Percentiles rank a stretch among this genome's conserved stretches.
Evolutionary conservation across 2,329 filamentous ascomycete species (phyloP).

Genomic region (Ophiocordyceps camponoti-floridani): DNA sequence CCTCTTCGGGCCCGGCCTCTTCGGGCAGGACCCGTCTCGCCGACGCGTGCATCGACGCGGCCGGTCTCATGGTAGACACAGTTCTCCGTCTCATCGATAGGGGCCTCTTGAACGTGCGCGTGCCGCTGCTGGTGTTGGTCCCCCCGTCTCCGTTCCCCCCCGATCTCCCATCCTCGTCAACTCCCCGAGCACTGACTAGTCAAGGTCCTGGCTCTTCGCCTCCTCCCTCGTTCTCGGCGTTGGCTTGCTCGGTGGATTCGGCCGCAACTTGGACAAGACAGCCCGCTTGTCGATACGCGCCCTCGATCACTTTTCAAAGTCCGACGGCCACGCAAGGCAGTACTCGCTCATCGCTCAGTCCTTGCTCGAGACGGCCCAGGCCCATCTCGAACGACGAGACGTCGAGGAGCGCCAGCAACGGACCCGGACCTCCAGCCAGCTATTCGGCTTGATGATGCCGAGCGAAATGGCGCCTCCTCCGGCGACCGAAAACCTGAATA

Average conservation of each 20-base stretch:
- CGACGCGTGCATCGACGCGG: constrained; percentile 36
- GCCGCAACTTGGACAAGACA: constrained; percentile 31
- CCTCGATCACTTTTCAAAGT: constrained; percentile 28
- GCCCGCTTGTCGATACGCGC: constrained; percentile 27
- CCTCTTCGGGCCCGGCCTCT: constrained; percentile 6
- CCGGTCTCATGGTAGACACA: constrained; percentile 32
- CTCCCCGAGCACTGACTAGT: background rate
- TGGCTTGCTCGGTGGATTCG: constrained; percentile 31
- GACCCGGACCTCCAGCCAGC: constrained; percentile 30
- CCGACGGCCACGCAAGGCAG: constrained; percentile 30
- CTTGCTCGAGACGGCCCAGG: constrained; percentile 24
- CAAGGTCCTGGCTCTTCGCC: constrained; percentile 34
- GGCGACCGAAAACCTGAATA: too few species aligned
- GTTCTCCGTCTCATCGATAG: constrained; percentile 25
- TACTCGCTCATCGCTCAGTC: constrained; percentile 36
- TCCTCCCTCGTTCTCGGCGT: constrained; percentile 32
- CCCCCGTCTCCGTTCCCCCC: background rate
- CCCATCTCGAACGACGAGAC: constrained; percentile 29
- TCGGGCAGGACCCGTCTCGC: constrained; percentile 31
- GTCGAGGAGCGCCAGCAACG: constrained; percentile 25
- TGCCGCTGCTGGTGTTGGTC: constrained; percentile 32
- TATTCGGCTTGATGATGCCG: constrained; percentile 31
- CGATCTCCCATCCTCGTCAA: background rate
- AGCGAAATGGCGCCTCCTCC: constrained; percentile 4
- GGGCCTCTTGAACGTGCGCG: constrained; percentile 22